phyloP scores from a whole-genome alignment of 495 filamentous ascomycete genomes.

The Pyrenopolyporus hunteri region DNA sequence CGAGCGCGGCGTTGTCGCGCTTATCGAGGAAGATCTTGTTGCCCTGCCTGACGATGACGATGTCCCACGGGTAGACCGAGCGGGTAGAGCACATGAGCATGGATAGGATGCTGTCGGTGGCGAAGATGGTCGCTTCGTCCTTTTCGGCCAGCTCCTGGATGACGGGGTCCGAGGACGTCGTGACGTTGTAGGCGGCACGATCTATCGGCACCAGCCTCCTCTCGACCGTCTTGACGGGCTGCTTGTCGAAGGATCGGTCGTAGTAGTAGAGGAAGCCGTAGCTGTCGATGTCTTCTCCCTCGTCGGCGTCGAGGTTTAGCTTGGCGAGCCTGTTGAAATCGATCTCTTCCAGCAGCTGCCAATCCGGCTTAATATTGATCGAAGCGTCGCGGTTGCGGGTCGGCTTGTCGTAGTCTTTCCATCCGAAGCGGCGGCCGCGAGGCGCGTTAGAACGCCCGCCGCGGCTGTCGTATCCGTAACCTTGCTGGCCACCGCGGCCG shows the following conservation, averaged over 20 bases:
- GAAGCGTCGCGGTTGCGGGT: constrained; percentile 94
- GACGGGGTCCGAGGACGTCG: constrained; percentile 91
- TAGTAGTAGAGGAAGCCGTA: constrained; percentile 99
- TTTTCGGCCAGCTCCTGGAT: constrained; percentile 97
- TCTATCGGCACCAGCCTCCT: constrained; percentile 86
- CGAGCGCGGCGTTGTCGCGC: constrained; percentile 88
- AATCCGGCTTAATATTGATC: constrained; percentile 91
- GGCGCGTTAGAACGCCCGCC: constrained; percentile 62
- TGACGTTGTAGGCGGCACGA: constrained; percentile 96
- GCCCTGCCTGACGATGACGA: constrained; percentile 86
- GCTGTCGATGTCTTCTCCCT: constrained; percentile 91
- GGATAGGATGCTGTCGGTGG: constrained; percentile 93
- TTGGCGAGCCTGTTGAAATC: constrained; percentile 94
- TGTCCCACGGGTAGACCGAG: constrained; percentile 96
- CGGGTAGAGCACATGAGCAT: constrained; percentile 99
- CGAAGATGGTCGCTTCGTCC: constrained; percentile 95
- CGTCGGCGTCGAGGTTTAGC: constrained; percentile 90
- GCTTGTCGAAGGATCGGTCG: constrained; percentile 91
- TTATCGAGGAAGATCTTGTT: constrained; percentile 99
- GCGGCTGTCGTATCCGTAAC: constrained; percentile 65
- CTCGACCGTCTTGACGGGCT: constrained; percentile 84
- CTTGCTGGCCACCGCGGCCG: constrained; percentile 53
- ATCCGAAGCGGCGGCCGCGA: constrained; percentile 87
- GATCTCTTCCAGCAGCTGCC: constrained; percentile 96
- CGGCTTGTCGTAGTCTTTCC: constrained; percentile 99